Evolutionary conservation across 345 rosid genomes (phyloP), one percentile per base, ranked within the genome.

Genomic region (Aegle marmelos): DNA sequence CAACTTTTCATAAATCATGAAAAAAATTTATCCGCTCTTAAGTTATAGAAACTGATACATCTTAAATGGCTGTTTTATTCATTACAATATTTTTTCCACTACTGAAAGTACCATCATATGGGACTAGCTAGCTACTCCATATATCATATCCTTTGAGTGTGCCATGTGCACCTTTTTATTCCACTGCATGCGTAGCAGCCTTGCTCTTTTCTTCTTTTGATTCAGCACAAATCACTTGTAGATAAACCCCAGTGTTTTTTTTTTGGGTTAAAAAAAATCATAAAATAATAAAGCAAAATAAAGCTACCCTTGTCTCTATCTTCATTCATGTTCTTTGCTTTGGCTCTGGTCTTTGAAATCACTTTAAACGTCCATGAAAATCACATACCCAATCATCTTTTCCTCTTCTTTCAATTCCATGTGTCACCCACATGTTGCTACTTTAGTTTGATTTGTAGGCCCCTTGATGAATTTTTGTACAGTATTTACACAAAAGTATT

Each of bases 241-340:
- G 84, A 80, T 77, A 85, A 67, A 69, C 74, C 84, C 82, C 54
- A 3, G 17, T 39, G 45, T 39, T 39, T 39, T 41, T 11, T 0
- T 41, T 45, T 45, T 3, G n/a, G n/a, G n/a, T n/a, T n/a, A 68
- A 57, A 74, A 71, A 61, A 68, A 88, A 88, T 82, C 88, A 83
- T 70, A 80, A 45, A 45, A 73, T 3, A 73, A 62, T 80, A 78
- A 82, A 82, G 78, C 67, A 48, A 81, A 85, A 70, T 83, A 89
- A 89, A 88, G 91, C 85, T 67, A 82, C 70, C 69, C 73, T 80
- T 79, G 79, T 85, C 87, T 82, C 84, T 74, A 74, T 80, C 83
- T 81, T 68, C 57, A 53, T 34, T 34, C 82, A 31, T 80, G 85
- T 83, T 81, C 89, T 81, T 89, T 88, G 89, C 91, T 86, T 85